Conservation (phyloP, 352 stramenopile genomes). For the Phytophthora uliginosa region DNA sequence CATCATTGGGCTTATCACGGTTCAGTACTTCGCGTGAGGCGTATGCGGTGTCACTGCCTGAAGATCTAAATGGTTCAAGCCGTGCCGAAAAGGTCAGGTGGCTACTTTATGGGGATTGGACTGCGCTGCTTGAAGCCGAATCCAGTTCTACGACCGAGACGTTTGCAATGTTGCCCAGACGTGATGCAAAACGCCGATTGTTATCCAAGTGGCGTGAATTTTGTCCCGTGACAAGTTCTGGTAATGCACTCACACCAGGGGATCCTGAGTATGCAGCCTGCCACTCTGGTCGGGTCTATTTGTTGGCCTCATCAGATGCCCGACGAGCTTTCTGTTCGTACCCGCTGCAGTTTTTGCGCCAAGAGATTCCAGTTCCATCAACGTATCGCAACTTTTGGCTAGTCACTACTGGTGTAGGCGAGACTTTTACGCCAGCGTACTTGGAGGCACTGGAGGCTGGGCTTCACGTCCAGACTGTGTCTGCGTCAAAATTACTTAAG, state of each 20-base stretch:
- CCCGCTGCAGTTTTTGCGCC: constrained; percentile 59
- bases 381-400: constrained; percentile 54
- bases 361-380: constrained; percentile 33
- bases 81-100: constrained; percentile 68
- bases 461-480: constrained; percentile 32
- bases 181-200: constrained; percentile 24
- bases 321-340: constrained; percentile 50
- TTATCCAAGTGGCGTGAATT: constrained; percentile 76
- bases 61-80: constrained; percentile 39
- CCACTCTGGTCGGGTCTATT: constrained; percentile 63
- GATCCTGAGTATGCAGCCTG: constrained; percentile 52
- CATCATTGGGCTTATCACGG: constrained; percentile 50
- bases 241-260: constrained; percentile 38
- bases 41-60: constrained; percentile 45
- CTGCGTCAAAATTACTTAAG: constrained; percentile 39
- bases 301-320: constrained; percentile 49
- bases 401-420: constrained; percentile 26
- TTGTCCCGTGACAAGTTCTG: constrained; percentile 54
- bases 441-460: constrained; percentile 27
- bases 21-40: constrained; percentile 48
- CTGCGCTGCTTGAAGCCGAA: constrained; percentile 26
- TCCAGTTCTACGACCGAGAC: constrained; percentile 8
- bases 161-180: constrained; percentile 31
- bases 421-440: constrained; percentile 27
- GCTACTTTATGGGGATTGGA: constrained; percentile 74